Evolutionary conservation across 306 rosid genomes (phyloP), one percentile per base, ranked within the genome.

Genomic region (Parietaria judaica): DNA sequence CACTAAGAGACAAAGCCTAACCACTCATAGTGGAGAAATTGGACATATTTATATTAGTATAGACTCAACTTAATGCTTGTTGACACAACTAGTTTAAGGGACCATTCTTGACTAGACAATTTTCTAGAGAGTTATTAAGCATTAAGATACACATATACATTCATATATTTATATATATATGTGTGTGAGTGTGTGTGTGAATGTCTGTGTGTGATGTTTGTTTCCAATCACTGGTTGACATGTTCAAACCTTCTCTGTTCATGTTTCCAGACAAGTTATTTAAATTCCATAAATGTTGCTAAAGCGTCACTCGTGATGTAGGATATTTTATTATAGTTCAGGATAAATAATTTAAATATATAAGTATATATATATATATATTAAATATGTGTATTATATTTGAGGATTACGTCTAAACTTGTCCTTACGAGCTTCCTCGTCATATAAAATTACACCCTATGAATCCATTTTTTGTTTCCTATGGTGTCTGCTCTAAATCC

Each of bases 1-100:
- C 45, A 37, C 68, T 64, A 52, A n/a, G 36, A 37, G 38, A 51
- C 59, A 64, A 64, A 39, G 47, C 54, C 39, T 11, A 53, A 64
- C 59, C 37, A 39, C 60, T 39, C 36, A 34, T 48, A 63, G 14
- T 36, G 34, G 54, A 23, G 64, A 60, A 17, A 49, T 12, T 47
- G 11, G 13, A 55, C 36, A 46, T 34, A 39, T 5, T 60, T 15
- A 23, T 23, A 23, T 23, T 23, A 61, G 38, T 48, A 46, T 46
- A 7, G 50, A 7, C 15, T 49, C 11, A 10, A 14, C 11, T n/a
- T 49, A 36, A n/a, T 63, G 47, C 11, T 63, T 51, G 56, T 63
- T 51, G 47, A 63, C 3, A 12, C 68, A 53, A 35, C 36, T 8
- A 63, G 14, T 62, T 17, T 41, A 41, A 41, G 9, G 9, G 45